Percentiles rank a stretch among this genome's conserved stretches.
phyloP scores from a whole-genome alignment of 257 asterid genomes.

The Nicotiana undulata region DNA sequence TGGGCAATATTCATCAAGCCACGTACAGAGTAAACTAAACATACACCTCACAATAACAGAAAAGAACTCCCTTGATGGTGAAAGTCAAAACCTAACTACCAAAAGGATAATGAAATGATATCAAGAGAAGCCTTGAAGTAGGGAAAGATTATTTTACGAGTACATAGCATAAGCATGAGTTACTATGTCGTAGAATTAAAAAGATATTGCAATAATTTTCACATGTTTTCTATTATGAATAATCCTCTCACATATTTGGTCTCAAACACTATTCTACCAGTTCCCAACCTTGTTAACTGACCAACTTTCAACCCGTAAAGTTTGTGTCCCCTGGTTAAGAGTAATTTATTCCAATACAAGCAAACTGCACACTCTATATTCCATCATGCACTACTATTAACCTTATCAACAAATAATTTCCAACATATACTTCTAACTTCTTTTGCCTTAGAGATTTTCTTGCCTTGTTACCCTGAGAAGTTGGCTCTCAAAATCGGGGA shows the following conservation, averaged over 20 bases:
- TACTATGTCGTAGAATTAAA: not conserved
- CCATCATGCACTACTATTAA: not conserved
- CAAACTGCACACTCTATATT: not conserved
- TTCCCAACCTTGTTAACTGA: not conserved
- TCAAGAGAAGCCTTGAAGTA: constrained; percentile 2
- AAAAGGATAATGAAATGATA: not conserved
- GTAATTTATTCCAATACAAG: not conserved
- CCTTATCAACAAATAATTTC: not conserved
- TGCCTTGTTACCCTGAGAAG: not conserved
- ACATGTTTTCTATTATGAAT: not conserved
- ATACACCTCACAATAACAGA: not conserved
- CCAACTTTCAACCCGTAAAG: not conserved
- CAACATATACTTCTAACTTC: not conserved
- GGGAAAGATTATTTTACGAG: not conserved
- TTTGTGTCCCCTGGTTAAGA: not conserved
- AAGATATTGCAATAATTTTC: not conserved
- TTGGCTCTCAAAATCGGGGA: not conserved
- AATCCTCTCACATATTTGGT: not conserved
- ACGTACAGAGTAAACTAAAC: not conserved
- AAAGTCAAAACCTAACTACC: not conserved
- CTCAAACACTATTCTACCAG: not conserved
- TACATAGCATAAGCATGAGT: not conserved
- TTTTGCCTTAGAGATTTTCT: not conserved
- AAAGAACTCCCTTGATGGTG: not conserved
- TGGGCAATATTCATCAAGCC: not conserved